Evolutionary conservation across 306 rosid species (phyloP).

Genomic region (Citrullus mucosospermus): DNA sequence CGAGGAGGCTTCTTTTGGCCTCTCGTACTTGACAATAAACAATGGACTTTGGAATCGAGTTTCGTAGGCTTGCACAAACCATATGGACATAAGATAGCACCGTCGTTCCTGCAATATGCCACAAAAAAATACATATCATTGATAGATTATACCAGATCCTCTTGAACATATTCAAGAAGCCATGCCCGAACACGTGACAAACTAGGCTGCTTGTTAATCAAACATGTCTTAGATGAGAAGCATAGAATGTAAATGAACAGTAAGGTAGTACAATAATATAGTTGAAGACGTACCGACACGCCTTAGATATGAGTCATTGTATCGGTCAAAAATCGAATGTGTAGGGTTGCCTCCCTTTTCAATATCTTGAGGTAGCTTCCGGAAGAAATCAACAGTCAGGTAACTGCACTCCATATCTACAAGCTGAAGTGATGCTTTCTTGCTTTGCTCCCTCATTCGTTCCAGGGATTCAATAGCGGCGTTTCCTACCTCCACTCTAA

Average conservation of each 20-base stretch:
- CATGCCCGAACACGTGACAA: not conserved
- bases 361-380: conserved; percentile 89
- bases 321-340: conserved; percentile 86
- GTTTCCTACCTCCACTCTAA: conserved; percentile 73
- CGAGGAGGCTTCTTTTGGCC: conserved; percentile 78
- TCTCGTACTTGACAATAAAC: conserved; percentile 90
- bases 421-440: conserved; percentile 63
- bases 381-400: conserved; percentile 84
- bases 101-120: conserved; percentile 42
- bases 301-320: conserved; percentile 78
- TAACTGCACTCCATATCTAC: conserved; percentile 93
- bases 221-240: conserved; percentile 62
- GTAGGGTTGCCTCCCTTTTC: conserved; percentile 99
- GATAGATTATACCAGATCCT: not conserved
- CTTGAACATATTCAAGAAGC: not conserved
- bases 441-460: conserved; percentile 82
- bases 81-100: conserved; percentile 73
- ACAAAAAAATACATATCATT: not conserved
- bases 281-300: conserved; percentile 49
- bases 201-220: conserved; percentile 6
- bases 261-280: not conserved
- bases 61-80: conserved; percentile 67
- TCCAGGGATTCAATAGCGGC: conserved; percentile 76
- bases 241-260: conserved; percentile 35
- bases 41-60: conserved; percentile 75